phyloP scores from a whole-genome alignment of 1,284 basidiomycete genomes.

The Fomitopsis palustris region DNA sequence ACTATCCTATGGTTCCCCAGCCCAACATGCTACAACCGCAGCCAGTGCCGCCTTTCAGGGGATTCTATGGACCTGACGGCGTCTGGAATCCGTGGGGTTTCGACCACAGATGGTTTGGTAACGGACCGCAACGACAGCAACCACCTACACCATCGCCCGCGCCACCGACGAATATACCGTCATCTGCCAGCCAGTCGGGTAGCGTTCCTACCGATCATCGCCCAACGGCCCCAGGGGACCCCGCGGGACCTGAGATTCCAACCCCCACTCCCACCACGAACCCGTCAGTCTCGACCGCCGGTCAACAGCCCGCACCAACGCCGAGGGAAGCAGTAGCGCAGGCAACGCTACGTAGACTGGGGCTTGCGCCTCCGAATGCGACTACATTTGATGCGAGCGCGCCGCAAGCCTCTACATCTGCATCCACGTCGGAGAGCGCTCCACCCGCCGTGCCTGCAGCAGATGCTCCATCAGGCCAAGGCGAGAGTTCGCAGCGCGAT shows the following conservation, averaged over 20 bases:
- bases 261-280: constrained; percentile 2
- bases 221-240: not conserved
- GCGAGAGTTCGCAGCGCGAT: not conserved
- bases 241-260: not conserved
- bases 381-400: not conserved
- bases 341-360: constrained; percentile 34
- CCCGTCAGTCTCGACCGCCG: constrained; percentile 5
- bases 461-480: not conserved
- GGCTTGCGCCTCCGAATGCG: constrained; percentile 5
- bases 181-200: not conserved
- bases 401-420: not conserved
- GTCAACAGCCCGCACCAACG: constrained; percentile 11
- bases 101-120: constrained; percentile 21
- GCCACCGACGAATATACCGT: not conserved
- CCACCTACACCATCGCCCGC: constrained; percentile 7
- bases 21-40: constrained; percentile 23
- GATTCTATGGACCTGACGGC: constrained; percentile 62
- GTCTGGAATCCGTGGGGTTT: constrained; percentile 59
- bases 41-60: constrained; percentile 35
- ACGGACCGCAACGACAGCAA: not conserved
- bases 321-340: constrained; percentile 33
- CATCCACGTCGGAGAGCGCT: not conserved
- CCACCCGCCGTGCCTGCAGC: not conserved
- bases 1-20: constrained; percentile 23
- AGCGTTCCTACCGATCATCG: not conserved